Percentiles rank a stretch among this genome's conserved stretches.
phyloP scores from a whole-genome alignment of 2,329 filamentous ascomycete genomes.

The Proliferodiscus dingleyae region DNA sequence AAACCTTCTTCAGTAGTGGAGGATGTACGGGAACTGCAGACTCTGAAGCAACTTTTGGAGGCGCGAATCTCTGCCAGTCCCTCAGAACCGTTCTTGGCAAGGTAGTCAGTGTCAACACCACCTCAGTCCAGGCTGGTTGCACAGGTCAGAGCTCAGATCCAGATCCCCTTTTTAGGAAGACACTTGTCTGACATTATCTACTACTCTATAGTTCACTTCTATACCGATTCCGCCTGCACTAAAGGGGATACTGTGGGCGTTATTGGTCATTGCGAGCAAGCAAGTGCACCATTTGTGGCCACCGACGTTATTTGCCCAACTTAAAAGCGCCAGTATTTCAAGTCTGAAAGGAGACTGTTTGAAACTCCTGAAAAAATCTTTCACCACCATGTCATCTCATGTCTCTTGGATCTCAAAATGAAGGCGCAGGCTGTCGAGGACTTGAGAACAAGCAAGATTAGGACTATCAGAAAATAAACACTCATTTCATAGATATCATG shows the following conservation, averaged over 20 bases:
- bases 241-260: conserved; percentile 1
- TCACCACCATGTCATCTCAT: no score
- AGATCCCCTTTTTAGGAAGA: no score
- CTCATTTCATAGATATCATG: no score
- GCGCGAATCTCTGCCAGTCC: conserved; percentile 2
- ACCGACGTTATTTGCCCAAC: conserved; percentile 3
- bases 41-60: neutral
- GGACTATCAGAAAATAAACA: no score
- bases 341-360: no score
- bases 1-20: conserved; percentile 1
- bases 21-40: conserved; percentile 2
- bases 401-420: no score
- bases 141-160: no score
- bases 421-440: no score
- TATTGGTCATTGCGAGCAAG: conserved; percentile 3
- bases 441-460: no score
- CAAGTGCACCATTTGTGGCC: conserved; percentile 1
- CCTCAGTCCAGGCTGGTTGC: neutral
- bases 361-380: no score
- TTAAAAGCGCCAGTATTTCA: no score
- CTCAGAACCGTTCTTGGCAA: neutral
- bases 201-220: conserved; percentile 4
- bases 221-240: conserved; percentile 3
- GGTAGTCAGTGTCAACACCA: neutral
- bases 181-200: neutral